These are phyloP conservation scores for Rossbeevera mucosa DNA, from an alignment of 768 basidiomycete species.

Conservation along the genomic window DNA sequence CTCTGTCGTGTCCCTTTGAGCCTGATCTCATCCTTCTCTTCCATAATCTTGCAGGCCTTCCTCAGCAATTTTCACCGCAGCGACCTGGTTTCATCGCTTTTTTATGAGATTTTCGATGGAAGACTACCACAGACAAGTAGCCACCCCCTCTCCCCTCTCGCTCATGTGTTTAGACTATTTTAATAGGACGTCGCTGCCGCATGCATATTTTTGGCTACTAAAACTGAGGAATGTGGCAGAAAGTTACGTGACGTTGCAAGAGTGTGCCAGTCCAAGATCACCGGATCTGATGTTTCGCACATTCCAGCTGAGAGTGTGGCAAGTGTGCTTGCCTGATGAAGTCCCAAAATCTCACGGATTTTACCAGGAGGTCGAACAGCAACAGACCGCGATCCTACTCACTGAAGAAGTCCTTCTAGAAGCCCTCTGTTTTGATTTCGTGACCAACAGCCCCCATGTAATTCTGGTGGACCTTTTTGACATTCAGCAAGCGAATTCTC, in stretches of 20 bases:
- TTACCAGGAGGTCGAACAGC: constrained; percentile 67
- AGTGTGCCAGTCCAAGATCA: constrained; percentile 66
- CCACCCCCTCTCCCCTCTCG: constrained; percentile 4
- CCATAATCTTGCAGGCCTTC: constrained; percentile 50
- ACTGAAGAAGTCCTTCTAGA: constrained; percentile 79
- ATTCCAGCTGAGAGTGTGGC: constrained; percentile 66
- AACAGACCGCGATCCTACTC: constrained; percentile 61
- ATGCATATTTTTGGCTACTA: constrained; percentile 86
- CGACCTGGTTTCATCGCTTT: constrained; percentile 88
- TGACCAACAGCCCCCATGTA: constrained; percentile 71
- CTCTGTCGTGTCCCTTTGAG: constrained; percentile 5
- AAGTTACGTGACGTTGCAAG: constrained; percentile 83
- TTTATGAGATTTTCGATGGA: constrained; percentile 85
- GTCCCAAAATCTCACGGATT: neutral
- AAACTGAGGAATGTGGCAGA: constrained; percentile 84
- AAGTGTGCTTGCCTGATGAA: constrained; percentile 17
- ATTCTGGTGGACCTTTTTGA: constrained; percentile 72
- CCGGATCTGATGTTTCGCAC: constrained; percentile 48
- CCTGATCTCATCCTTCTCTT: constrained; percentile 12
- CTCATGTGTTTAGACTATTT: constrained; percentile 8
- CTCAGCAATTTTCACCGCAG: constrained; percentile 80
- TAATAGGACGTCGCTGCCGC: constrained; percentile 76
- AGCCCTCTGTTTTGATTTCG: constrained; percentile 82
- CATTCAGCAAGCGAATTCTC: constrained; percentile 40
- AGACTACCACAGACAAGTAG: constrained; percentile 72